Evolutionary conservation across 2,329 filamentous ascomycete genomes (phyloP).

Genomic region (Cytospora piceicola): DNA sequence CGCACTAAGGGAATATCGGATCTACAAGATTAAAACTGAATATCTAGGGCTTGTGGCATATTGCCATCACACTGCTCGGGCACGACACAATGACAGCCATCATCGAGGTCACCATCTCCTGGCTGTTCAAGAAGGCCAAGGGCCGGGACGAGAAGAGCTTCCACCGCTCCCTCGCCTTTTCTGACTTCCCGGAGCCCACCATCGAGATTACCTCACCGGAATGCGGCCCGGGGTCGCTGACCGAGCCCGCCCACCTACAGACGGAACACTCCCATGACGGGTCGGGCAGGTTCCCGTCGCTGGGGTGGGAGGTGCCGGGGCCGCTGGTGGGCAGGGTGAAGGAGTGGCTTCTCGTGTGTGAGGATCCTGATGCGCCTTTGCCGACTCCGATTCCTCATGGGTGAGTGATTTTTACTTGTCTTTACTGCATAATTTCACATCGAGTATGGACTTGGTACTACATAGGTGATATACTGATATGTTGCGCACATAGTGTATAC

Average conservation of each 20-base stretch:
- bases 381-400: constrained; percentile 51
- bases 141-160: constrained; percentile 46
- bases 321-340: constrained; percentile 38
- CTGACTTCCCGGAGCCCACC: constrained; percentile 40
- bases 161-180: constrained; percentile 43
- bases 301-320: constrained; percentile 45
- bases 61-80: no score
- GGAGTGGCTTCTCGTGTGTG: constrained; percentile 51
- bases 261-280: constrained; percentile 46
- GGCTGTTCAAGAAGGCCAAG: constrained; percentile 45
- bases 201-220: constrained; percentile 46
- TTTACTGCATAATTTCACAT: neutral
- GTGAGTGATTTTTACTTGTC: constrained; percentile 35
- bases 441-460: neutral
- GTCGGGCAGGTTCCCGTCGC: constrained; percentile 44
- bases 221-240: constrained; percentile 41
- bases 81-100: constrained; percentile 24
- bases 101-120: constrained; percentile 44
- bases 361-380: constrained; percentile 53
- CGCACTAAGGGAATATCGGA: no score
- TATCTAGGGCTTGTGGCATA: no score
- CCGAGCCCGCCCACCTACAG: constrained; percentile 37
- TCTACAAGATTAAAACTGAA: neutral
- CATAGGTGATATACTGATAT: neutral
- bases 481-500: constrained; percentile 40